phyloP scores from a whole-genome alignment of 1,139 yeast species.

The Blastobotrys arbuscula region DNA sequence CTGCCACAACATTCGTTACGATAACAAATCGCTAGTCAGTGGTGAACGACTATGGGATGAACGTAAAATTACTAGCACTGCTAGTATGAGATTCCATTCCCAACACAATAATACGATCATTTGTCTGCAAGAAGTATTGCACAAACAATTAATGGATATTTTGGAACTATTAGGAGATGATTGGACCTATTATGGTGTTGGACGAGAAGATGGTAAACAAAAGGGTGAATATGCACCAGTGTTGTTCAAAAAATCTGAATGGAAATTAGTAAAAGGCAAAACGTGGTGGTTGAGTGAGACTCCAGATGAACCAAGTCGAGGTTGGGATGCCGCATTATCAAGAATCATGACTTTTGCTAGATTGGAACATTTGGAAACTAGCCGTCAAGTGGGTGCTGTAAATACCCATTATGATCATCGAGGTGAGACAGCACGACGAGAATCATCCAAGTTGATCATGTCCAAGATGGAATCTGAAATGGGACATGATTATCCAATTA shows the following conservation, averaged over 20 bases:
- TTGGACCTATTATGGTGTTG: slow-evolving; percentile 46
- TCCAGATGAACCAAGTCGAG: slow-evolving; percentile 33
- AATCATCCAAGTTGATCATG: slow-evolving; percentile 45
- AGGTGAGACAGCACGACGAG: slow-evolving; percentile 44
- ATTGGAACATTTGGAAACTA: slow-evolving; percentile 23
- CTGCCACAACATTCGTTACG: slow-evolving; percentile 51
- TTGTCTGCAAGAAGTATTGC: slow-evolving; percentile 52
- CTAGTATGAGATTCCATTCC: slow-evolving; percentile 41
- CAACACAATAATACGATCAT: slow-evolving; percentile 35
- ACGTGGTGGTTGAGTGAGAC: slow-evolving; percentile 36
- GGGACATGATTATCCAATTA: slow-evolving; percentile 18
- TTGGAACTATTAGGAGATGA: slow-evolving; percentile 27
- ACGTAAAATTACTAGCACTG: slow-evolving; percentile 38
- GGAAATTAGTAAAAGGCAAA: slow-evolving; percentile 35
- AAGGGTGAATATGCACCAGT: slow-evolving; percentile 46
- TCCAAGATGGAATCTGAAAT: slow-evolving; percentile 37
- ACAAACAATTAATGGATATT: slow-evolving; percentile 47
- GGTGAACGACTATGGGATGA: slow-evolving; percentile 43
- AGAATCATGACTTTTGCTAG: slow-evolving; percentile 39
- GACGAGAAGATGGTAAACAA: slow-evolving; percentile 43
- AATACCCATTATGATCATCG: slow-evolving; percentile 57
- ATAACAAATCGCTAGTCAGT: slow-evolving; percentile 28
- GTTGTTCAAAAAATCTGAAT: slow-evolving; percentile 36
- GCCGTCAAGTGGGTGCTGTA: slow-evolving; percentile 39
- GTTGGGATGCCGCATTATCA: slow-evolving; percentile 53